Conservation (phyloP, 441 rosid species). For the Syzygium malaccense region DNA sequence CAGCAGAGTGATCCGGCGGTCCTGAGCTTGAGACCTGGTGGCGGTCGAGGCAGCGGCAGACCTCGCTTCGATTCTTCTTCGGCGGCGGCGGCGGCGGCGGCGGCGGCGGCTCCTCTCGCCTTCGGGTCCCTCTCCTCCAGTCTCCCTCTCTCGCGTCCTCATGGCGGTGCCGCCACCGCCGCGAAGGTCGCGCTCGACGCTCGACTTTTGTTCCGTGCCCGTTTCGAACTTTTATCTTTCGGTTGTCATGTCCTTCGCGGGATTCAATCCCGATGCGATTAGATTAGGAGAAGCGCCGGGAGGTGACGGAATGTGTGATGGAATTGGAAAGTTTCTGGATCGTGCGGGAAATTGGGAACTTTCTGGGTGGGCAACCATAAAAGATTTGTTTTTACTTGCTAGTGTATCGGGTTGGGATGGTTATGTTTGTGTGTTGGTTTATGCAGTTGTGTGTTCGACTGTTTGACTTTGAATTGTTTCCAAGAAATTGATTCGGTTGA, state of each 20-base stretch:
- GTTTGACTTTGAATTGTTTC: neutral
- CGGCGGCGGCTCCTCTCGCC: constrained; percentile 36
- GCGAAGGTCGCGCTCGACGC: constrained; percentile 18
- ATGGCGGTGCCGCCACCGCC: constrained; percentile 42
- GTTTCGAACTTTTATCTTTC: neutral
- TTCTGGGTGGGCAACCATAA: neutral
- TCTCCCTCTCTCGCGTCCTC: constrained; percentile 65
- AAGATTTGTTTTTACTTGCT: neutral
- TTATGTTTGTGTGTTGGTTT: neutral
- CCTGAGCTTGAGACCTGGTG: constrained; percentile 99
- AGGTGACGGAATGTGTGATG: neutral
- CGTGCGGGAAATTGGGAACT: neutral
- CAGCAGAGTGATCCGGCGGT: constrained; percentile 92
- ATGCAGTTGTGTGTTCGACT: neutral
- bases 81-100: neutral
- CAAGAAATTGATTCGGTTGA: neutral
- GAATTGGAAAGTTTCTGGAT: neutral
- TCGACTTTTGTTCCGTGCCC: neutral
- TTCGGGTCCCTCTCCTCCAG: constrained; percentile 61
- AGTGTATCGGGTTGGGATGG: neutral
- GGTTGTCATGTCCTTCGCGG: neutral
- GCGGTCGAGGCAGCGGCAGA: constrained; percentile 69
- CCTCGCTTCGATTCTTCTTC: constrained; percentile 36
- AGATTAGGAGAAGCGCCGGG: neutral
- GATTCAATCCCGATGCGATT: neutral